Conservation (phyloP, 768 basidiomycete genomes). For the Dacryopinax primogenitus region DNA sequence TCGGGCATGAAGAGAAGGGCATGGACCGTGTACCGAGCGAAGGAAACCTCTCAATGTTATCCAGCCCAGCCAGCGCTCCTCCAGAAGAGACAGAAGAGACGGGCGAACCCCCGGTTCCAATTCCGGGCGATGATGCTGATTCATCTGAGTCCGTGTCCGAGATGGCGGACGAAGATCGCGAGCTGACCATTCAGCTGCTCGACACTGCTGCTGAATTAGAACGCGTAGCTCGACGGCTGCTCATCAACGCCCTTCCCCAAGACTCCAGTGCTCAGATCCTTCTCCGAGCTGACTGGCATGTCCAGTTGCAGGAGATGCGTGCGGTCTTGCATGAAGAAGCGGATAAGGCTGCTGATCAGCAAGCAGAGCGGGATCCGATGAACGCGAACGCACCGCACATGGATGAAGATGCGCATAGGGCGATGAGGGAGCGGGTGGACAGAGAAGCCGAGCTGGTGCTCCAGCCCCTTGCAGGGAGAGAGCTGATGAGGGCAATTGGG, state of each 20-base stretch:
- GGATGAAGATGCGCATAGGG: neutral
- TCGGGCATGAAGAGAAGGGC: neutral
- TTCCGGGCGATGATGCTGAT: slow-evolving; percentile 6
- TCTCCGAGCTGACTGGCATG: neutral
- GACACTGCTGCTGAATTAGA: neutral
- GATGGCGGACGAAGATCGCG: neutral
- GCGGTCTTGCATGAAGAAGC: neutral
- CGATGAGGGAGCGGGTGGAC: neutral
- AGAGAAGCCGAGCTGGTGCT: neutral
- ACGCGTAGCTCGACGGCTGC: neutral
- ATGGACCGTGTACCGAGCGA: neutral
- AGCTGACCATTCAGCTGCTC: neutral
- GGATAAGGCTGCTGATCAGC: neutral
- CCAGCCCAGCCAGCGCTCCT: neutral
- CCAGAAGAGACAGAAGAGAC: slow-evolving; percentile 5
- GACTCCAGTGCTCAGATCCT: neutral
- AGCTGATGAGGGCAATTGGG: slow-evolving; percentile 12
- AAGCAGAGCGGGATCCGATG: neutral
- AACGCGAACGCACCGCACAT: too few relatives aligned
- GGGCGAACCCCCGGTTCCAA: slow-evolving; percentile 10
- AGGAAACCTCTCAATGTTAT: neutral
- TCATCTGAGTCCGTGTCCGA: slow-evolving; percentile 3
- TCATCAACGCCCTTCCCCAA: neutral
- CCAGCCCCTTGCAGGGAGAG: slow-evolving; percentile 7
- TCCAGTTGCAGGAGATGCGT: slow-evolving; percentile 5